Evolutionary conservation across 179 eudicot genomes (phyloP).

Genomic region (Beta corolliflora): DNA sequence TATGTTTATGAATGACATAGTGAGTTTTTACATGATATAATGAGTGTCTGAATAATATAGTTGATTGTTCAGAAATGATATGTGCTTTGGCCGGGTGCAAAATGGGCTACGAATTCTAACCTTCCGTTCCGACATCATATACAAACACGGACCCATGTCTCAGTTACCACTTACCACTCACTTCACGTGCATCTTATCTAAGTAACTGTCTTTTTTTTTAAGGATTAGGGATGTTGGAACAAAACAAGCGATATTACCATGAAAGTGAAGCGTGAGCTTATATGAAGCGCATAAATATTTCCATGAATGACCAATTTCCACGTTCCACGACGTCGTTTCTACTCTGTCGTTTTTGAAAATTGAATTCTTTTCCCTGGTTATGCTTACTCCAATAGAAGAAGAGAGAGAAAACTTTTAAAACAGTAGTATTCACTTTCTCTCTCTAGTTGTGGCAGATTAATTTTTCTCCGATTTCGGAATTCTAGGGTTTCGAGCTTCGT

Average conservation of each 20-base stretch:
- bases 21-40: too few relatives aligned
- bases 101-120: background rate
- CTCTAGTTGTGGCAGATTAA: background rate
- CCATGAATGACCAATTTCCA: conserved; percentile 21
- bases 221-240: too few relatives aligned
- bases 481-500: conserved; percentile 16
- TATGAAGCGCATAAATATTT: conserved; percentile 30
- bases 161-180: background rate
- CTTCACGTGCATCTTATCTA: conserved; percentile 7
- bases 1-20: too few relatives aligned
- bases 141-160: background rate
- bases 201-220: background rate
- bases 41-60: too few relatives aligned
- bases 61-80: too few relatives aligned
- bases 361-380: conserved; percentile 4
- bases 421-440: conserved; percentile 4
- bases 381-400: background rate
- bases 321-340: conserved; percentile 37
- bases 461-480: background rate
- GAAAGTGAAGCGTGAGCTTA: conserved; percentile 39
- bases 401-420: background rate
- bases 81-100: too few relatives aligned
- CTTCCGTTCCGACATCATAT: background rate
- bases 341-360: background rate
- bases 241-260: too few relatives aligned